Evolutionary conservation across 2,329 filamentous ascomycete genomes (phyloP).

Genomic region (Colletotrichum viniferum): DNA sequence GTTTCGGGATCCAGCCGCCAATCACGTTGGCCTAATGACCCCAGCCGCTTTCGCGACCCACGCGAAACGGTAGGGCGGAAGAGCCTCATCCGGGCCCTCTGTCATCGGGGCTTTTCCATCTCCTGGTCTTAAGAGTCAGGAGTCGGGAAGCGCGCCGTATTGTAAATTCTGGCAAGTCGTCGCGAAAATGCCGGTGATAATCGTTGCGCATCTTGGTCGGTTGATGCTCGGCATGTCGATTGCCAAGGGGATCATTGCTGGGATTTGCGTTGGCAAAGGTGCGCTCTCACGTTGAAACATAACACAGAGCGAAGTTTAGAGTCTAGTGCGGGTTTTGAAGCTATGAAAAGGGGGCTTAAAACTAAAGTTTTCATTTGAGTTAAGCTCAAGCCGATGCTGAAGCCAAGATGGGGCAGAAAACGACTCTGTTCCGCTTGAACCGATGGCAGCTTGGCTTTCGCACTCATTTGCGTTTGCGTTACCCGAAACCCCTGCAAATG

Average conservation of each 20-base stretch:
- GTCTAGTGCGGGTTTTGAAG: background rate
- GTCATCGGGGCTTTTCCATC: background rate
- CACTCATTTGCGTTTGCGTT: no score
- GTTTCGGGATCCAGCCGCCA: conserved; percentile 1
- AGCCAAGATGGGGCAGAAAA: background rate
- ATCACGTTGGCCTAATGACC: background rate
- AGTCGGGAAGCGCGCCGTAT: background rate
- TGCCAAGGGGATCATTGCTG: background rate
- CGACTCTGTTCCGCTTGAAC: background rate
- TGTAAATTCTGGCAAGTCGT: background rate
- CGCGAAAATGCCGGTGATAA: background rate
- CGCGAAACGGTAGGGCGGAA: conserved; percentile 5
- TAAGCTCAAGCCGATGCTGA: conserved; percentile 1
- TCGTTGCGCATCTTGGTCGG: background rate
- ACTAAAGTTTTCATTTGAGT: background rate
- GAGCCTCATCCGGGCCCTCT: background rate
- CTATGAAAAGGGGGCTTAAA: background rate
- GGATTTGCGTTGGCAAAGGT: background rate
- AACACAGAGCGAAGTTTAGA: background rate
- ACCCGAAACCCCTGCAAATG: no score
- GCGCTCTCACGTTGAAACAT: background rate
- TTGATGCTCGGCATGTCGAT: background rate
- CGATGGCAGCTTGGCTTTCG: background rate
- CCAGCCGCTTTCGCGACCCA: background rate
- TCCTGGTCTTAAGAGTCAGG: background rate